phyloP scores from a whole-genome alignment of 106 monocot species.

The Platanthera guangdongensis region DNA sequence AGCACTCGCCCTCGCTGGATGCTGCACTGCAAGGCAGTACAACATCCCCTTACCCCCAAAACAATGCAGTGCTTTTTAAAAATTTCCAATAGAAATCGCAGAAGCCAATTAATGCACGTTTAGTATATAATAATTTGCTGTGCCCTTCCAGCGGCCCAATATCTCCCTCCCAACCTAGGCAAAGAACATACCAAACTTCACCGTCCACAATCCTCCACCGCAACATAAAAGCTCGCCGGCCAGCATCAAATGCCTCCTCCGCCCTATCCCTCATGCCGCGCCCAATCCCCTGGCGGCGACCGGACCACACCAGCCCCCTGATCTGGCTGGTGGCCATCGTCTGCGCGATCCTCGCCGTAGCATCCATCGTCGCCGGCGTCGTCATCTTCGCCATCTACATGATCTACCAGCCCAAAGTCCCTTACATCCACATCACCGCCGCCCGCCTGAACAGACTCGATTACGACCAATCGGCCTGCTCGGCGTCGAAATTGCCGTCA shows the following conservation, averaged over 20 bases:
- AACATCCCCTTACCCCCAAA: too few species aligned
- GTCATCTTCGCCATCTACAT: slow-evolving; percentile 48
- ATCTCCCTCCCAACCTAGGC: not conserved
- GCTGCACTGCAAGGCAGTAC: too few species aligned
- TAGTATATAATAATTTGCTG: not conserved
- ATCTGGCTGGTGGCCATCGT: slow-evolving; percentile 51
- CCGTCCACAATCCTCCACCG: not conserved
- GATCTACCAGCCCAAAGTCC: slow-evolving; percentile 59
- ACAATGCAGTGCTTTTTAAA: too few species aligned
- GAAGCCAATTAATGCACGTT: slow-evolving; percentile 2
- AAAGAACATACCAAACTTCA: slow-evolving; percentile 34
- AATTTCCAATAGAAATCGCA: too few species aligned
- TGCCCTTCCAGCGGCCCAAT: not conserved
- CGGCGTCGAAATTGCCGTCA: slow-evolving; percentile 26
- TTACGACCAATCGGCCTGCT: slow-evolving; percentile 63
- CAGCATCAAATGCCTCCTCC: not conserved
- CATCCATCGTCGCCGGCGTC: slow-evolving; percentile 49
- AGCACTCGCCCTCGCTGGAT: too few species aligned
- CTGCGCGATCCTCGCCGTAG: slow-evolving; percentile 50
- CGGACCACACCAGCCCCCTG: slow-evolving; percentile 29
- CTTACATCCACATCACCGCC: slow-evolving; percentile 32
- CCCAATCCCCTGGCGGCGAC: not conserved
- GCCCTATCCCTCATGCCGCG: not conserved
- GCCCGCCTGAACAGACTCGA: slow-evolving; percentile 43
- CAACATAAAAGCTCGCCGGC: slow-evolving; percentile 5